These are phyloP conservation scores for Xerophyta viscosa DNA, from an alignment of 106 monocot genomes.

Conservation along the genomic window DNA sequence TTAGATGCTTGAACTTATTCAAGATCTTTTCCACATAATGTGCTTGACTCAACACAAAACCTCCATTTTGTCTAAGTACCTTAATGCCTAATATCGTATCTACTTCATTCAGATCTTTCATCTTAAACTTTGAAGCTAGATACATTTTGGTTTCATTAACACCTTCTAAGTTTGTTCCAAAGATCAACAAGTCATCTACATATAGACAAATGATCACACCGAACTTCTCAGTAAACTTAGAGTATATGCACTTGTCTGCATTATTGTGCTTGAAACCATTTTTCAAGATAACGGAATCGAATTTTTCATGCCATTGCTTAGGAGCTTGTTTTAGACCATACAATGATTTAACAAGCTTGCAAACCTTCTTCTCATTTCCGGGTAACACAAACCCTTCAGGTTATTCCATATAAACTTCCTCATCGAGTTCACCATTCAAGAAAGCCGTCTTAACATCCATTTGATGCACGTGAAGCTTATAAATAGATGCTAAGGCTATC, in stretches of 20 bases:
- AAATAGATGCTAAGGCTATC: conserved; percentile 3
- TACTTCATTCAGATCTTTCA: conserved; percentile 5
- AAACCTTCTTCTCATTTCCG: not conserved
- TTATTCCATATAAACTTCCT: conserved; percentile 1
- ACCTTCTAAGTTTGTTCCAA: not conserved
- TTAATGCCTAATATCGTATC: not conserved
- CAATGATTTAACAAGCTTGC: not conserved
- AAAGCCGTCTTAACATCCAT: conserved; percentile 3
- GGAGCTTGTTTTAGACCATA: conserved; percentile 3
- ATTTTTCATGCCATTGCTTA: not conserved
- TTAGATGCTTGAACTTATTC: not conserved
- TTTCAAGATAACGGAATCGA: not conserved
- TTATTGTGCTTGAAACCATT: conserved; percentile 4
- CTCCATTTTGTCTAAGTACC: not conserved
- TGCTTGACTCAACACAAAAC: not conserved
- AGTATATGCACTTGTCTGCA: not conserved
- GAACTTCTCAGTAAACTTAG: not conserved
- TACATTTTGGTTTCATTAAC: not conserved
- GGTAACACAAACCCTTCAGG: not conserved
- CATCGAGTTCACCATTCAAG: conserved; percentile 2
- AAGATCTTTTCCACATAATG: not conserved
- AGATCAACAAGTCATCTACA: conserved; percentile 4
- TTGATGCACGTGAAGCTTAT: conserved; percentile 2
- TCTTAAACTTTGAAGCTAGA: conserved; percentile 1
- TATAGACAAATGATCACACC: conserved; percentile 1